Base-by-base conservation (phyloP, 192 early-diverging fungal genomes). In the Linderina pennispora region DNA sequence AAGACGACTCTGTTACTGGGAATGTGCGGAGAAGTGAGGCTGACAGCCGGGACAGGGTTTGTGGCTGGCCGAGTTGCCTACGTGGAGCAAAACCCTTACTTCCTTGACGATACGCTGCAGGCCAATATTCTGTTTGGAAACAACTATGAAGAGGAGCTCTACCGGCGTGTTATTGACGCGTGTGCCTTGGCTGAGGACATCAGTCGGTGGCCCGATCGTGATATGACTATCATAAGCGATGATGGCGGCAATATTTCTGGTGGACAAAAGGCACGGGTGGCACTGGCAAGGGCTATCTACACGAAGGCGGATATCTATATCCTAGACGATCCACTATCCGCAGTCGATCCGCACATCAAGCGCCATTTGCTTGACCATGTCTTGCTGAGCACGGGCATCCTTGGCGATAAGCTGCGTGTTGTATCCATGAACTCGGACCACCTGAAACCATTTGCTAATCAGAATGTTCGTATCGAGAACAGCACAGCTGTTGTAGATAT, bases 91-190 rank as follows among this genome's bases (percentile, higher is more conserved):
- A 18, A 39, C 1, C 48, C 53, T 2, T 51, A 49, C 43, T 58
- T 70, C 16, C 55, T 62, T 46, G 58, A 70, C 43, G 60, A 58
- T 23, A 82, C 86, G 1, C 58, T 91, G n/a, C 75, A 78, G 15
- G 81, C 82, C 6, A 94, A 94, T 47, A 82, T 91, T 66, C 32
- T 89, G 21, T 90, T 94, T 69, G 88, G 89, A 0, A 75, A 71
- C 8, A 37, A 55, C 1, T 81, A 66, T 33, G 77, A 94, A 36
- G 48, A 50, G 15, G 42, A 53, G 38, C 64, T 50, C 11, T 89
- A 84, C 70, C 53, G 75, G 40, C 74, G 77, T 22, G 74, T 81
- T 23, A 41, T 90, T 2, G 65, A 77, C 8, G 77, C 80, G 1
- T 81, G 80, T 50, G 79, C 80, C 1, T 50, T 89, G 7, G 65